These are phyloP conservation scores for Castanea crenata DNA, from an alignment of 306 rosid genomes.

Conservation along the genomic window DNA sequence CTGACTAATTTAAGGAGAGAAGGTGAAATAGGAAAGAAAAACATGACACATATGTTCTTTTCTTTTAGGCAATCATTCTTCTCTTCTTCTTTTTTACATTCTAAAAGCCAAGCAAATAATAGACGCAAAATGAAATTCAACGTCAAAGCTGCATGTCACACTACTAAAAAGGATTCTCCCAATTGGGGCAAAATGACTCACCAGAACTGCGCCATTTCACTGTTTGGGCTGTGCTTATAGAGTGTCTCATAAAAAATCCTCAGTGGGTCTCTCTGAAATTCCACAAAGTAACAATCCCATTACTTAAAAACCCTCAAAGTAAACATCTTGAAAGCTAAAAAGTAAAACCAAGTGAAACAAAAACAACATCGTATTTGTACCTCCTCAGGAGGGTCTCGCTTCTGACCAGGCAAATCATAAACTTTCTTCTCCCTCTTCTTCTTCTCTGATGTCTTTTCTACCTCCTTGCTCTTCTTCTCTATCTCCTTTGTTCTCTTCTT, in stretches of 20 bases:
- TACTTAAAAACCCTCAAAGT: slow-evolving; percentile 8
- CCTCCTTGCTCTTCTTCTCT: slow-evolving; percentile 16
- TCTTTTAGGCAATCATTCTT: background rate
- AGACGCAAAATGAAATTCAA: background rate
- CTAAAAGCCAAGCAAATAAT: background rate
- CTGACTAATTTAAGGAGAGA: too few species aligned
- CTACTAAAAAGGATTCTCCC: background rate
- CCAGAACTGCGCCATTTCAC: slow-evolving; percentile 93
- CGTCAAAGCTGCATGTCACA: too few species aligned
- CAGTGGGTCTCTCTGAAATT: slow-evolving; percentile 75
- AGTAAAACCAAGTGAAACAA: background rate
- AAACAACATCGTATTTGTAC: slow-evolving; percentile 22
- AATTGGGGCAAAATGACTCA: slow-evolving; percentile 31
- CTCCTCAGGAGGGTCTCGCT: slow-evolving; percentile 85
- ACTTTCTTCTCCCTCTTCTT: slow-evolving; percentile 61
- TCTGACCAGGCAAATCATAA: slow-evolving; percentile 87
- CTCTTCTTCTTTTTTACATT: background rate
- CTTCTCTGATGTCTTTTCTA: slow-evolving; percentile 15
- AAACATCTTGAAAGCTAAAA: background rate
- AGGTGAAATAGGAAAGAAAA: background rate
- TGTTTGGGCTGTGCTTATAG: slow-evolving; percentile 47
- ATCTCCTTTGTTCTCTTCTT: slow-evolving; percentile 30
- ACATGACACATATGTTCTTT: background rate
- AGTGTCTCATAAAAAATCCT: slow-evolving; percentile 76
- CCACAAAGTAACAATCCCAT: background rate